These are phyloP conservation scores for Wickerhamomyces tratensis DNA, from an alignment of 805 yeast species.

Conservation along the genomic window DNA sequence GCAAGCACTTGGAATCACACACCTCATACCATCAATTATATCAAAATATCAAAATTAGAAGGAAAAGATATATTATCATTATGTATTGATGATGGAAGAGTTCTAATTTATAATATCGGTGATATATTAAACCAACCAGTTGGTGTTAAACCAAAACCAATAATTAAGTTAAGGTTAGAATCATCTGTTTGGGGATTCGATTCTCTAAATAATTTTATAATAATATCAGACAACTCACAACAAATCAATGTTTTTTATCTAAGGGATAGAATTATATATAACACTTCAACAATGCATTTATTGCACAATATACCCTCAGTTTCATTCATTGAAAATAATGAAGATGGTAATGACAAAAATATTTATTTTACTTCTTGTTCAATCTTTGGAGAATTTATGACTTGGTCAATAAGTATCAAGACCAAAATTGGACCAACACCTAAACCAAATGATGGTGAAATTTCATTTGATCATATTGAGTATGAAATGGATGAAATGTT, in stretches of 20 bases:
- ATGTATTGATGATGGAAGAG: constrained; percentile 48
- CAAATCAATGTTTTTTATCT: constrained; percentile 31
- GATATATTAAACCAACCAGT: constrained; percentile 16
- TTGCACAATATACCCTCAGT: constrained; percentile 50
- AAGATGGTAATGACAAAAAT: constrained; percentile 7
- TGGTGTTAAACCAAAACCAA: constrained; percentile 17
- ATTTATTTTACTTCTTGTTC: constrained; percentile 31
- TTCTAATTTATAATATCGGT: constrained; percentile 27
- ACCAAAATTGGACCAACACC: neutral
- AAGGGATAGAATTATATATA: constrained; percentile 8
- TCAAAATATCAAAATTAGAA: constrained; percentile 29
- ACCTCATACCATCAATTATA: constrained; percentile 48
- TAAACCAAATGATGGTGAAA: neutral
- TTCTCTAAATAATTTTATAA: constrained; percentile 29
- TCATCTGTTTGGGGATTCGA: constrained; percentile 61
- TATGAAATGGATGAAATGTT: neutral
- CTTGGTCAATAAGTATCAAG: constrained; percentile 3
- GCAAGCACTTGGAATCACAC: constrained; percentile 41
- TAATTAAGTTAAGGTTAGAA: constrained; percentile 22
- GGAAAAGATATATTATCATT: constrained; percentile 34
- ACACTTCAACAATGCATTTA: constrained; percentile 30
- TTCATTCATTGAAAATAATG: constrained; percentile 22
- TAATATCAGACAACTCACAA: constrained; percentile 46
- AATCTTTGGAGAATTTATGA: constrained; percentile 29
- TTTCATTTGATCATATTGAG: neutral